A percentile compares a stretch with the other conserved stretches of the same genome.
Conservation (phyloP, 23 red algal species). For the Agarophyton chilense region DNA sequence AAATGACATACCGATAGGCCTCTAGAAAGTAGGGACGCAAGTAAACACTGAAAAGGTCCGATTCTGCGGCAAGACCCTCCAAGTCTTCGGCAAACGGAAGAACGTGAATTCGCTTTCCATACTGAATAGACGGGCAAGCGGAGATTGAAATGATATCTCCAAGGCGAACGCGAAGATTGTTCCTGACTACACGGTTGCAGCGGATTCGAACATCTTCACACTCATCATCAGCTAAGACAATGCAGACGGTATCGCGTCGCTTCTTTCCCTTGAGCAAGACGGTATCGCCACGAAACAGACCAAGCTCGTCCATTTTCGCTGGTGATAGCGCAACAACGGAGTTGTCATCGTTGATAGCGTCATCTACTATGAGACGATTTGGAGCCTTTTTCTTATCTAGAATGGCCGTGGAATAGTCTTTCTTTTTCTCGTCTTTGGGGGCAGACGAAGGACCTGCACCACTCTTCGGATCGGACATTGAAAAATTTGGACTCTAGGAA, state of each 20-base stretch:
- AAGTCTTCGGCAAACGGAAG: slow-evolving; percentile 97
- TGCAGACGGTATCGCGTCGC: slow-evolving; percentile 96
- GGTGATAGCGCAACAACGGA: slow-evolving; percentile 89
- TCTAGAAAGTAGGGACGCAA: slow-evolving; percentile 99
- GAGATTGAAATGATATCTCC: slow-evolving; percentile 94
- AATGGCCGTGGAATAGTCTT: slow-evolving; percentile 94
- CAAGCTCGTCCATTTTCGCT: slow-evolving; percentile 99
- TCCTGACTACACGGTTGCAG: slow-evolving; percentile 95
- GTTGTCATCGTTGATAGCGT: slow-evolving; percentile 98
- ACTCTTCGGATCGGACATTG: slow-evolving; percentile 48
- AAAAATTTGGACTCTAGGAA: background rate
- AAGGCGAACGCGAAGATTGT: slow-evolving; percentile 96
- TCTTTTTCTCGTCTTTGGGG: slow-evolving; percentile 73
- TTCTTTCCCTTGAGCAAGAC: slow-evolving; percentile 96
- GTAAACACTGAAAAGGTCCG: slow-evolving; percentile 93
- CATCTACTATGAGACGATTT: slow-evolving; percentile 96
- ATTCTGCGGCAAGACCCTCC: slow-evolving; percentile 89
- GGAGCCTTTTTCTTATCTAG: slow-evolving; percentile 98
- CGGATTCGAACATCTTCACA: slow-evolving; percentile 89
- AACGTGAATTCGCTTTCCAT: slow-evolving; percentile 97
- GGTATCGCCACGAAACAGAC: slow-evolving; percentile 99
- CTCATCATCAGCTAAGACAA: slow-evolving; percentile 95
- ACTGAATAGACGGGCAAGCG: slow-evolving; percentile 94
- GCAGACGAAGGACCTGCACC: slow-evolving; percentile 69
- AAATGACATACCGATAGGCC: slow-evolving; percentile 83